Evolutionary conservation across 2,329 filamentous ascomycete species (phyloP).

Genomic region (Uncinocarpus reesii): DNA sequence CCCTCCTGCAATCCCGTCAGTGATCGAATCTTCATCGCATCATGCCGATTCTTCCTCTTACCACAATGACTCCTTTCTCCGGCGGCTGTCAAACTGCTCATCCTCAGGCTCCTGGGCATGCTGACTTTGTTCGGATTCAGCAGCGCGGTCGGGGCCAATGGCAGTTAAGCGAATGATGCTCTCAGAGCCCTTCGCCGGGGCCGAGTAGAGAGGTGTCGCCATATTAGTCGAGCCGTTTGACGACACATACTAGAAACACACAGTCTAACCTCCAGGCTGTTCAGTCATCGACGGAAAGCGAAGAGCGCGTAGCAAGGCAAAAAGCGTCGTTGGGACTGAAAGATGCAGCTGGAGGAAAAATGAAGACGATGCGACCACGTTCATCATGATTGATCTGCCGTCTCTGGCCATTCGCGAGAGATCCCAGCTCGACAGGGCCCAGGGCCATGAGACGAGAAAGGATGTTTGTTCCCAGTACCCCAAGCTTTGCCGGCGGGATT

Average conservation of each 20-base stretch:
- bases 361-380: no score
- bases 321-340: no score
- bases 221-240: background rate
- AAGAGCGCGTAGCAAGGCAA: no score
- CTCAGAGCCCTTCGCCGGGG: background rate
- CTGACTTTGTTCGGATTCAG: slow-evolving; percentile 1
- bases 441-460: background rate
- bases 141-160: background rate
- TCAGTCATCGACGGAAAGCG: no score
- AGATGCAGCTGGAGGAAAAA: no score
- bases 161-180: slow-evolving; percentile 6
- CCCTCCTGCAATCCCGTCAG: slow-evolving; percentile 25
- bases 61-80: slow-evolving; percentile 11
- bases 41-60: background rate
- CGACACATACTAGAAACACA: background rate
- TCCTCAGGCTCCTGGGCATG: slow-evolving; percentile 6
- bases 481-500: slow-evolving; percentile 2
- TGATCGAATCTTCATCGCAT: background rate
- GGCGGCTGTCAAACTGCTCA: slow-evolving; percentile 1
- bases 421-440: no score
- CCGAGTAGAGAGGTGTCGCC: slow-evolving; percentile 2
- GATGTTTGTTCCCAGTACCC: background rate
- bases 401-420: no score
- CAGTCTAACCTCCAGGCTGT: background rate
- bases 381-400: no score